Base-by-base conservation (phyloP, 495 filamentous ascomycete species). In the Trichoderma orchidacearum region DNA sequence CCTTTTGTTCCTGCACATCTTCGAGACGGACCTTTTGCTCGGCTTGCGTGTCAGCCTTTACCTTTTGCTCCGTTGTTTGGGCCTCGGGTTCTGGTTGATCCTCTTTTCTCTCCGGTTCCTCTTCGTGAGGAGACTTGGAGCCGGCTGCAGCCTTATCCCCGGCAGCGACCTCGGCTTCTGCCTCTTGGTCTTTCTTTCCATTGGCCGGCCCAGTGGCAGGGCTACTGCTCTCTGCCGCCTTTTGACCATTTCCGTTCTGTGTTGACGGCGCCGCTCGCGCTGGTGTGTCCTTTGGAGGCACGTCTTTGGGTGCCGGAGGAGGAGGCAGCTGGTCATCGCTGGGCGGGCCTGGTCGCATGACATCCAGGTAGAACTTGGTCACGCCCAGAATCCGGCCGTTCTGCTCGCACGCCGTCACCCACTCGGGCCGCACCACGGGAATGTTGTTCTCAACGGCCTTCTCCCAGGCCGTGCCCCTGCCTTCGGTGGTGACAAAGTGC, bases 401-500 rank as follows among this genome's bases (percentile, higher is more conserved):
- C 25, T 85, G 74, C 73, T 99, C 93, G 67, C 93, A 99, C 11
- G 87, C 90, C 57, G 92, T 84, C 21, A 99, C 80, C 93, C 93
- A 99, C 68, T 97, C 94, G 18, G 94, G 94, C 58, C 90, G 78
- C n/a, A 99, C 94, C 11, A 97, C 89, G 6, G 93, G 93, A 50
- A 99, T 94, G 71, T 97, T 99, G 83, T 93, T 93, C 72, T 96
- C 92, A 35, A 89, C 84, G 13, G 94, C 93, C 68, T 89, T 90
- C 71, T 97, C 94, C 94, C 94, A 99, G 23, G 81, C 75, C 48
- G 85, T 77, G 8, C 93, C 93, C 17, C 90, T 75, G 2, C 92
- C 92, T 66, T 99, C 94, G n/a, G 87, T 92, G 60, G 92, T 96
- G 52, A 99, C 91, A 67, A 97, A 99, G 70, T 99, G 93, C 15